A percentile compares a stretch with the other conserved stretches of the same genome.
phyloP scores from a whole-genome alignment of 2,329 filamentous ascomycete species.

The Plectosphaerella plurivora region DNA sequence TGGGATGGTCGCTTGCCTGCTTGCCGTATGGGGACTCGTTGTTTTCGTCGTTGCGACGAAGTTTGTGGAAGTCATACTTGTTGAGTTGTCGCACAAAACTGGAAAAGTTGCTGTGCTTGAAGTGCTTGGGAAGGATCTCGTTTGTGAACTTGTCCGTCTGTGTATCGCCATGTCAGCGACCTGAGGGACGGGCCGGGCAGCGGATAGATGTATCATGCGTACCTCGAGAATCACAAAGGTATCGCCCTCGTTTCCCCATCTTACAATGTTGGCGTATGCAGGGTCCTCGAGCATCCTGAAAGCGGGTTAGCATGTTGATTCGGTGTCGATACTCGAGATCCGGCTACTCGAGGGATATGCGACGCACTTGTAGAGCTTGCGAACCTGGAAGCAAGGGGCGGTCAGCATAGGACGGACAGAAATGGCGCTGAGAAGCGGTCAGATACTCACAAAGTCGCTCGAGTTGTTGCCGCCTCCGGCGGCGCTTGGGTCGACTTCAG shows the following conservation, averaged over 20 bases:
- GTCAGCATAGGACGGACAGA: conserved; percentile 19
- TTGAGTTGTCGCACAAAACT: conserved; percentile 95
- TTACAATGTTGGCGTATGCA: conserved; percentile 84
- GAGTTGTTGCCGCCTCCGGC: conserved; percentile 66
- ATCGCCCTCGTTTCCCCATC: conserved; percentile 92
- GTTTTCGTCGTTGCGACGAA: conserved; percentile 84
- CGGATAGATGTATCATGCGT: conserved; percentile 18
- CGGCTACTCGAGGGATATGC: conserved; percentile 7
- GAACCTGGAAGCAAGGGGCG: conserved; percentile 59
- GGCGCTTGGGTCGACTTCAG: conserved; percentile 30
- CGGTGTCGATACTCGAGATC: not conserved
- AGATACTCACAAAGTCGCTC: conserved; percentile 82
- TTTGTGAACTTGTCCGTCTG: conserved; percentile 99
- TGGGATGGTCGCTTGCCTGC: conserved; percentile 50
- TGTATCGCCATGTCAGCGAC: not conserved
- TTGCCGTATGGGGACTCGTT: conserved; percentile 77
- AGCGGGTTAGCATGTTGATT: conserved; percentile 23
- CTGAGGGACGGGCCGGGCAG: not conserved
- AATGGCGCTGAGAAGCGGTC: conserved; percentile 5
- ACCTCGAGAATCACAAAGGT: conserved; percentile 98
- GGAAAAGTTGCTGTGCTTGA: conserved; percentile 98
- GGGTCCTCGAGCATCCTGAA: conserved; percentile 93
- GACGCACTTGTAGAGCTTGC: conserved; percentile 93
- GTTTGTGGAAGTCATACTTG: conserved; percentile 99
- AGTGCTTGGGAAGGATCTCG: conserved; percentile 93